Conservation (phyloP, 345 rosid genomes). For the Garcia nutans region DNA sequence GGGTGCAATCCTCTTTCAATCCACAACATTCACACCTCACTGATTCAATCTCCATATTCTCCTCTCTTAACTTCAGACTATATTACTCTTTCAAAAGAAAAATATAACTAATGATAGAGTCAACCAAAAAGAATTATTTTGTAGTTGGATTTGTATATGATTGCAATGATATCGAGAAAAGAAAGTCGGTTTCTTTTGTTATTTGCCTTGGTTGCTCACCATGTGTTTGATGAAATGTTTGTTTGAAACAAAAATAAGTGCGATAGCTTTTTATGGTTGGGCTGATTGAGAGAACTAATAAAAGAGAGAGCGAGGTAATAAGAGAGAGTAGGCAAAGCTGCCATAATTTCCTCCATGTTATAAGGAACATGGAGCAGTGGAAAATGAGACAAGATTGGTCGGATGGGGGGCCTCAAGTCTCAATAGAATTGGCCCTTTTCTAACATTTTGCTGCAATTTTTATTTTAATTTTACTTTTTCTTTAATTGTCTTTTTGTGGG, state of each 20-base stretch:
- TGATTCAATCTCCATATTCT: slow-evolving; percentile 76
- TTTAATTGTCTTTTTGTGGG: background rate
- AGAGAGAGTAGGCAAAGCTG: slow-evolving; percentile 24
- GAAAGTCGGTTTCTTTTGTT: slow-evolving; percentile 21
- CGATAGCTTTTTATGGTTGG: slow-evolving; percentile 38
- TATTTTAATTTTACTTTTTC: background rate
- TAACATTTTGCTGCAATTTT: slow-evolving; percentile 15
- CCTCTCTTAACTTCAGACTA: background rate
- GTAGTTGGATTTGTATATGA: slow-evolving; percentile 38
- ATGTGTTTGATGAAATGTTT: slow-evolving; percentile 15
- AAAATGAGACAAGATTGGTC: slow-evolving; percentile 47
- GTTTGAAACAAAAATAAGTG: slow-evolving; percentile 20
- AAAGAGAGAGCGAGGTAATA: background rate
- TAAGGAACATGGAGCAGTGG: slow-evolving; percentile 45
- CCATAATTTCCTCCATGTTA: slow-evolving; percentile 74
- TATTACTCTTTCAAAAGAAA: background rate
- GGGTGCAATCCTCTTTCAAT: slow-evolving; percentile 89
- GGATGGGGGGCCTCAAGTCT: slow-evolving; percentile 26
- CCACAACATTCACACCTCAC: slow-evolving; percentile 89
- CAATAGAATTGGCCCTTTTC: slow-evolving; percentile 21
- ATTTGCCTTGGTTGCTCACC: slow-evolving; percentile 12
- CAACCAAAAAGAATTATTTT: slow-evolving; percentile 10
- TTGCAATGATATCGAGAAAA: slow-evolving; percentile 13
- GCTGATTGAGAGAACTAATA: background rate
- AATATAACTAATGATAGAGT: background rate